Base-by-base conservation (phyloP, 164 flowering plant species). In the Umbellularia californica region DNA sequence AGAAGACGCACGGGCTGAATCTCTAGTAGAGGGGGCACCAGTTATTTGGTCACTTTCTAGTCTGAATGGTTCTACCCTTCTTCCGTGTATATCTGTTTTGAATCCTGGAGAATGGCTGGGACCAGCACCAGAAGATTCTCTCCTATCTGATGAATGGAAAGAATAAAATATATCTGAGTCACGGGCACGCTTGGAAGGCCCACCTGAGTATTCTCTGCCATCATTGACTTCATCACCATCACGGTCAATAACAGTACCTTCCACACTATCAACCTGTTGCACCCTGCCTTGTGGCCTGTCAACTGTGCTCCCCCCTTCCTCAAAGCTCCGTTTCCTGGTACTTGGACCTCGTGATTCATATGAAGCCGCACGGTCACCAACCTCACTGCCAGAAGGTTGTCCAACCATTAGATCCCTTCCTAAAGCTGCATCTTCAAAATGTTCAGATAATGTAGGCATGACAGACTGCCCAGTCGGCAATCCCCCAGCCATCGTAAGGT, bases 331-430 rank as follows among this genome's bases (percentile, higher is more conserved):
- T 70, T 93, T 93, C 33, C 95, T 89, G 72, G 93, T 80, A 79
- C 93, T 89, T 24, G 99, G 99, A 51, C 98, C 98, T n/a, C 93
- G 84, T 68, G 99, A 96, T 81, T 96, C 99, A 86, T 85, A 93
- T 62, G 99, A 96, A 75, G 98, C 90, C 64, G 98, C 99, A 82
- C 94, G 97, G 79, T 89, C 98, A 81, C 99, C 99, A 81, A 91
- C 92, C 81, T 95, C 99, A 85, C 99, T 96, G 47, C 95, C 87
- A 28, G 98, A 71, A 74, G 98, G 98, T 69, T 93, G 98, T 71
- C 98, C 96, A 75, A 89, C 87, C 76, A 87, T 82, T 76, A 90
- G 78, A 83, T 93, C 96, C 80, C 85, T 87, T 71, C 94, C 94
- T 78, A 88, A 80, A 76, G 79, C 82, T 13, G 70, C 77, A 74